Evolutionary conservation across 2,329 filamentous ascomycete genomes (phyloP).

Genomic region (Stylonectria norvegica): DNA sequence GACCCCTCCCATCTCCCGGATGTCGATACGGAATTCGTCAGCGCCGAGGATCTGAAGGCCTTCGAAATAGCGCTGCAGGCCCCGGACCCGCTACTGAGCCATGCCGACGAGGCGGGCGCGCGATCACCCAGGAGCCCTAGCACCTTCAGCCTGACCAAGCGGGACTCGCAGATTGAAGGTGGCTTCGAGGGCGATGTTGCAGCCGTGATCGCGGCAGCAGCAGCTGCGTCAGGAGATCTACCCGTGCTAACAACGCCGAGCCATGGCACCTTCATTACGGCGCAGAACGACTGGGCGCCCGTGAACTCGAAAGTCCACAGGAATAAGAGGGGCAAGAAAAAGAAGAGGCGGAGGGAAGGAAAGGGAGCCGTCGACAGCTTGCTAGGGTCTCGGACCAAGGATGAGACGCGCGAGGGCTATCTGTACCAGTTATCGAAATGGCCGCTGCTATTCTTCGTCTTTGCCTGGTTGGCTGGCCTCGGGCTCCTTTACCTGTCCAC

Average conservation of each 20-base stretch:
- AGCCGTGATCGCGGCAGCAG: slow-evolving; percentile 37
- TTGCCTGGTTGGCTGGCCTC: slow-evolving; percentile 75
- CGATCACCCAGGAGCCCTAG: slow-evolving; percentile 41
- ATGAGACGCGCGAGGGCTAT: slow-evolving; percentile 93
- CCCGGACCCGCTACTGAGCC: slow-evolving; percentile 68
- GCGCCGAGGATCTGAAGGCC: slow-evolving; percentile 66
- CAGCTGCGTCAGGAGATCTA: slow-evolving; percentile 38
- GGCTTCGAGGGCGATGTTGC: slow-evolving; percentile 32
- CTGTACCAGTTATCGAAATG: slow-evolving; percentile 88
- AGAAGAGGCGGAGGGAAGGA: slow-evolving; percentile 33
- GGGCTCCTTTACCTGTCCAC: slow-evolving; percentile 72
- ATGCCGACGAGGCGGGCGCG: slow-evolving; percentile 48
- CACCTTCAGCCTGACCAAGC: slow-evolving; percentile 43
- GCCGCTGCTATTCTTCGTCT: slow-evolving; percentile 78
- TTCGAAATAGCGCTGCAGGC: slow-evolving; percentile 82
- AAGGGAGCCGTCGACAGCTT: slow-evolving; percentile 39
- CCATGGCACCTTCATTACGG: slow-evolving; percentile 68
- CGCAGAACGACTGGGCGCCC: slow-evolving; percentile 93
- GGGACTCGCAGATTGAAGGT: slow-evolving; percentile 33
- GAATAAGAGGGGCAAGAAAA: slow-evolving; percentile 36
- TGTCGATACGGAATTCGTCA: slow-evolving; percentile 72
- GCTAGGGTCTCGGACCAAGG: slow-evolving; percentile 62
- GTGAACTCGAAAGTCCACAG: slow-evolving; percentile 66
- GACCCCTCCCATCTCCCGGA: slow-evolving; percentile 73
- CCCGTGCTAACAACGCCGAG: slow-evolving; percentile 21